Percentiles rank a stretch among this genome's conserved stretches.
These are phyloP conservation scores for Coemansia sp. DNA, from an alignment of 192 early-diverging fungal genomes.

Conservation along the genomic window DNA sequence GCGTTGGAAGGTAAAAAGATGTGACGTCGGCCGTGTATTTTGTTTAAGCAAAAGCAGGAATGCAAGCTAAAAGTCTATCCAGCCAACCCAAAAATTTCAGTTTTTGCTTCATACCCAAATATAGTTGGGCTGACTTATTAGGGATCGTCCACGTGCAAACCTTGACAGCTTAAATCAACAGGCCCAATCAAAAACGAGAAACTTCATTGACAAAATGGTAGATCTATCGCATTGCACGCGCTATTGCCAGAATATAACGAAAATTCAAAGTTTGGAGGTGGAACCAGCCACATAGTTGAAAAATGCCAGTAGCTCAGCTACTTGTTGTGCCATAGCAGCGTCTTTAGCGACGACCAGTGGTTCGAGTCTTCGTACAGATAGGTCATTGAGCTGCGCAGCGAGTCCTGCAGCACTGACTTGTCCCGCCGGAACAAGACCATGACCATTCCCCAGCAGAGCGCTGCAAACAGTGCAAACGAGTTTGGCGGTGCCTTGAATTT, in stretches of 20 bases:
- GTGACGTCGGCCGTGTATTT: too few species aligned
- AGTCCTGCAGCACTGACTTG: slow-evolving; percentile 82
- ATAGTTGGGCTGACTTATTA: background rate
- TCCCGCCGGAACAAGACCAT: slow-evolving; percentile 95
- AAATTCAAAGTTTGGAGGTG: background rate
- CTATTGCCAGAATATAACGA: background rate
- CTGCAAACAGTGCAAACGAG: slow-evolving; percentile 91
- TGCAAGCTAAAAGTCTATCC: background rate
- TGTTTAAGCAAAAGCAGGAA: too few species aligned
- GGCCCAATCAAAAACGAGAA: background rate
- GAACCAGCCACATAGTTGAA: background rate
- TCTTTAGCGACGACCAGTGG: slow-evolving; percentile 71
- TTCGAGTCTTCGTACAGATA: slow-evolving; percentile 92
- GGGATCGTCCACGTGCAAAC: background rate
- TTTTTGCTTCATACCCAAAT: background rate
- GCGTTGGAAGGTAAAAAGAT: background rate
- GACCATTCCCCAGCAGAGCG: slow-evolving; percentile 88
- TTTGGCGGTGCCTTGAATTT: slow-evolving; percentile 71
- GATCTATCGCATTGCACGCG: background rate
- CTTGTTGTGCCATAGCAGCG: slow-evolving; percentile 83
- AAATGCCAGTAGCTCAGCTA: slow-evolving; percentile 17
- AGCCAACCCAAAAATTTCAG: background rate
- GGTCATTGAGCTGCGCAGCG: slow-evolving; percentile 91
- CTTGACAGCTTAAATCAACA: background rate
- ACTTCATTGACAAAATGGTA: background rate